These are phyloP conservation scores for Udeniomyces megalosporus DNA, from an alignment of 768 basidiomycete genomes.

Conservation along the genomic window DNA sequence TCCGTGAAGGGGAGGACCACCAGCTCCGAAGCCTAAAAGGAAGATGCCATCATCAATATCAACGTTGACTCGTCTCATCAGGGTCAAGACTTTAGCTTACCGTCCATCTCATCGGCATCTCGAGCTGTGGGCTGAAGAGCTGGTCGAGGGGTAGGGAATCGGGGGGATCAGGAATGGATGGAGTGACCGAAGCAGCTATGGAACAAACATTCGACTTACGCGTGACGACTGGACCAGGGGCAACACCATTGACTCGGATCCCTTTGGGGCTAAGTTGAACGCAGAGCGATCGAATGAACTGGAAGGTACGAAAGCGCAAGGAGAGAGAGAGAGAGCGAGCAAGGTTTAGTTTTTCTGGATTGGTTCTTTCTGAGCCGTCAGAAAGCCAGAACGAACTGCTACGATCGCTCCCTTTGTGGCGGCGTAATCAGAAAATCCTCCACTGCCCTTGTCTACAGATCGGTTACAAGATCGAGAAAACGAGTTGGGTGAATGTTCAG, in stretches of 20 bases:
- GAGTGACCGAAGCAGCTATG: neutral
- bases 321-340: neutral
- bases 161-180: neutral
- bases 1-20: slow-evolving; percentile 22
- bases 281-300: slow-evolving; percentile 43
- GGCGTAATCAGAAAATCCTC: slow-evolving; percentile 37
- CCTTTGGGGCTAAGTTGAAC: slow-evolving; percentile 41
- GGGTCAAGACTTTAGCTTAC: no score
- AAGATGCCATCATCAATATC: no score
- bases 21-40: slow-evolving; percentile 2
- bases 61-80: no score
- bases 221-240: slow-evolving; percentile 42
- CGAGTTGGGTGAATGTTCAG: neutral
- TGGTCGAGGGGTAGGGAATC: neutral
- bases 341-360: slow-evolving; percentile 3
- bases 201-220: neutral
- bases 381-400: slow-evolving; percentile 27
- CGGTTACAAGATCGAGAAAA: neutral
- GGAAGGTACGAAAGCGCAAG: slow-evolving; percentile 32
- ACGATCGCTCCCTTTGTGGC: slow-evolving; percentile 46
- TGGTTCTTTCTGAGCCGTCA: no score
- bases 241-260: slow-evolving; percentile 43
- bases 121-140: slow-evolving; percentile 45
- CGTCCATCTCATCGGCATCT: slow-evolving; percentile 41
- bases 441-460: slow-evolving; percentile 18